phyloP scores from a whole-genome alignment of 2,329 filamentous ascomycete genomes.

The Fusarium armeniacum region DNA sequence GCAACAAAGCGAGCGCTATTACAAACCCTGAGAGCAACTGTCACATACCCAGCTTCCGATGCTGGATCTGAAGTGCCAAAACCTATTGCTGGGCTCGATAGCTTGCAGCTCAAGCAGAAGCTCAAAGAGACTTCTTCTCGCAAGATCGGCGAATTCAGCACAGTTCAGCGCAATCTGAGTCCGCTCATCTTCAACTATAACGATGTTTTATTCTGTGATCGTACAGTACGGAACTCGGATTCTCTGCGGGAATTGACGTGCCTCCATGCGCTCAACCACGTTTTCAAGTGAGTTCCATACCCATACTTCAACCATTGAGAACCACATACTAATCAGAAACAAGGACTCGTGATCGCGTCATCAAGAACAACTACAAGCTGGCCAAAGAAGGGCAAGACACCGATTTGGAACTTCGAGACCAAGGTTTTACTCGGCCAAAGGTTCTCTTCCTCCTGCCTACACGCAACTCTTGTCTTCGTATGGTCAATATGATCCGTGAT shows the following conservation, averaged over 20 bases:
- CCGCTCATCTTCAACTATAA: constrained; percentile 84
- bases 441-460: constrained; percentile 92
- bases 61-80: constrained; percentile 51
- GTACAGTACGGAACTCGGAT: constrained; percentile 77
- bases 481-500: constrained; percentile 81
- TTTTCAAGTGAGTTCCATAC: constrained; percentile 76
- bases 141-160: constrained; percentile 69
- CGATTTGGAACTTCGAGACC: constrained; percentile 85
- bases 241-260: constrained; percentile 79
- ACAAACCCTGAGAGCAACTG: constrained; percentile 63
- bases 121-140: constrained; percentile 69
- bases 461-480: constrained; percentile 84
- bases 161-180: constrained; percentile 74
- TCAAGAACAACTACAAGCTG: constrained; percentile 91
- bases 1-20: constrained; percentile 61
- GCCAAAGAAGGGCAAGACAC: constrained; percentile 73
- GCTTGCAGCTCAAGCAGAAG: constrained; percentile 78
- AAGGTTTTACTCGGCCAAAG: constrained; percentile 96
- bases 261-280: constrained; percentile 90
- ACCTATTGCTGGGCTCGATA: constrained; percentile 57
- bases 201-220: constrained; percentile 82
- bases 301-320: not conserved
- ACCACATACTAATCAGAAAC: constrained; percentile 30
- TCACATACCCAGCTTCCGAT: constrained; percentile 62
- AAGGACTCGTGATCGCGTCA: constrained; percentile 86